A percentile compares a stretch with the other conserved stretches of the same genome.
Evolutionary conservation across 192 early-diverging fungal species (phyloP).

Genomic region (Cladochytrium replicatum): DNA sequence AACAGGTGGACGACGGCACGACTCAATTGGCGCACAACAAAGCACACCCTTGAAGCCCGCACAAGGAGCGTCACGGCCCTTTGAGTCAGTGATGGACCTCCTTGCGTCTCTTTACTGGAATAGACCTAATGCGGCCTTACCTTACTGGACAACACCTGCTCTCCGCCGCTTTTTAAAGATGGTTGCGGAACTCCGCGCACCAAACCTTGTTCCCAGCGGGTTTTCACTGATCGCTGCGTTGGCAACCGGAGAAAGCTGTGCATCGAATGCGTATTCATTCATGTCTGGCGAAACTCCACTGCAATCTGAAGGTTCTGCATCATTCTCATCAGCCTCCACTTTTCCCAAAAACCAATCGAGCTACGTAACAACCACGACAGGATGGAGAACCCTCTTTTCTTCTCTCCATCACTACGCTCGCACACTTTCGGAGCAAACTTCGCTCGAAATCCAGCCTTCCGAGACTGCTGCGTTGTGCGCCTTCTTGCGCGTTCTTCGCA

Average conservation of each 20-base stretch:
- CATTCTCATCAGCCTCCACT: constrained; percentile 20
- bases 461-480: constrained; percentile 64
- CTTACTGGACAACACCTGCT: constrained; percentile 36
- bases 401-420: constrained; percentile 57
- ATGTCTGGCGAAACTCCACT: constrained; percentile 27
- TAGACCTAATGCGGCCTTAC: constrained; percentile 51
- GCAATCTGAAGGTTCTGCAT: constrained; percentile 10
- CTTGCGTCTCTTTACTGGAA: constrained; percentile 66
- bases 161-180: constrained; percentile 35
- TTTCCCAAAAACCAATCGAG: constrained; percentile 23
- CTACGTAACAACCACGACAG: constrained; percentile 27
- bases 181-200: constrained; percentile 30
- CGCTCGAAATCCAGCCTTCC: constrained; percentile 51
- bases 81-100: constrained; percentile 60
- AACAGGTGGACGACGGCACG: too few species aligned
- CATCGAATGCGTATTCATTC: constrained; percentile 47
- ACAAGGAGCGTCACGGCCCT: constrained; percentile 11
- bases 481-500: constrained; percentile 65
- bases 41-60: neutral
- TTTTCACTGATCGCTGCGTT: constrained; percentile 76
- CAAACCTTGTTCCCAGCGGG: constrained; percentile 18
- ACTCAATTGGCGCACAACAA: constrained; percentile 5
- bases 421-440: constrained; percentile 16
- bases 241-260: constrained; percentile 63
- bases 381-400: constrained; percentile 71